A percentile compares a stretch with the other conserved stretches of the same genome.
phyloP scores from a whole-genome alignment of 1,284 basidiomycete species.

The Moesziomyces sp. region DNA sequence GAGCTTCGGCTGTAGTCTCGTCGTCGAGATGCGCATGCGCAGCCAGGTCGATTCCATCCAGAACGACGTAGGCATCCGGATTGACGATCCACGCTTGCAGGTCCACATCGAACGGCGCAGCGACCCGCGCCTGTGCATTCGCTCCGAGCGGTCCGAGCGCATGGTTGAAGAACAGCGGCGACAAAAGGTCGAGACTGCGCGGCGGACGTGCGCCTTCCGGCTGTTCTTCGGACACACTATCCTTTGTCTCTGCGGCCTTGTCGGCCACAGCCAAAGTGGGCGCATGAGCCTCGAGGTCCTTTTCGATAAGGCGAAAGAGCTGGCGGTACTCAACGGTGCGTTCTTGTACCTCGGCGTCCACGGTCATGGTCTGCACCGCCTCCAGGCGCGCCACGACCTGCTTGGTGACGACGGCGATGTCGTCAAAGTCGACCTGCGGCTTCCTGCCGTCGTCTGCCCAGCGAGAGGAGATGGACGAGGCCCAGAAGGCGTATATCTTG shows the following conservation, averaged over 20 bases:
- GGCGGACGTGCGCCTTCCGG: slow-evolving; percentile 69
- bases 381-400: slow-evolving; percentile 74
- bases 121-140: slow-evolving; percentile 81
- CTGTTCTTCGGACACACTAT: neutral
- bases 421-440: slow-evolving; percentile 71
- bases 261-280: neutral
- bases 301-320: slow-evolving; percentile 81
- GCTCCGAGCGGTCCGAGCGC: slow-evolving; percentile 86
- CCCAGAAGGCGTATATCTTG: slow-evolving; percentile 89
- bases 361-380: slow-evolving; percentile 71
- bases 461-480: slow-evolving; percentile 76
- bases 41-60: slow-evolving; percentile 22
- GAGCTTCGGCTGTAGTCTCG: neutral
- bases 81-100: slow-evolving; percentile 85
- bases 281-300: slow-evolving; percentile 73
- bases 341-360: slow-evolving; percentile 89
- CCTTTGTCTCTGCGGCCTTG: neutral
- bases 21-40: slow-evolving; percentile 7
- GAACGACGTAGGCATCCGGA: slow-evolving; percentile 15
- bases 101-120: slow-evolving; percentile 83
- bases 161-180: slow-evolving; percentile 81
- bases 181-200: slow-evolving; percentile 86
- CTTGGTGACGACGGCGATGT: slow-evolving; percentile 75
- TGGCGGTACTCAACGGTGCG: slow-evolving; percentile 83
- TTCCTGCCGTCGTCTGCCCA: slow-evolving; percentile 83